A percentile compares a stretch with the other conserved stretches of the same genome.
These are phyloP conservation scores for Cladosporium sp. DNA, from an alignment of 2,329 filamentous ascomycete genomes.

Conservation along the genomic window DNA sequence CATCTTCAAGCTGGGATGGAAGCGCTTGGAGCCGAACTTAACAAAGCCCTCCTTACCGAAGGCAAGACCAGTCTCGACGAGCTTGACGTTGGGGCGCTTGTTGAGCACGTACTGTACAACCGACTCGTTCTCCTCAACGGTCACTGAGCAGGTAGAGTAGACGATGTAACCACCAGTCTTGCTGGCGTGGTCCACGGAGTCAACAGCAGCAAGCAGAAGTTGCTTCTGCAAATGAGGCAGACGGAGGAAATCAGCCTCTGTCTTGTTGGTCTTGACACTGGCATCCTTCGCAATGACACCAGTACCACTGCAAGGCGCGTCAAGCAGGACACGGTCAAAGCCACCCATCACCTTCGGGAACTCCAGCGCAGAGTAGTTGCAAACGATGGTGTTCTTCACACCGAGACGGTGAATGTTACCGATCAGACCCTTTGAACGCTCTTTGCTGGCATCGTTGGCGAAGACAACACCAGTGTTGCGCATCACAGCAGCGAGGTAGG, in stretches of 20 bases:
- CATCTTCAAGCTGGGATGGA: constrained; percentile 78
- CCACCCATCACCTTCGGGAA: constrained; percentile 94
- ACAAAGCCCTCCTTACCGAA: constrained; percentile 94
- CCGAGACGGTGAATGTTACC: constrained; percentile 96
- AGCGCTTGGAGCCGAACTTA: constrained; percentile 84
- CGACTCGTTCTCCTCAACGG: constrained; percentile 87
- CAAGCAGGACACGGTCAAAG: constrained; percentile 89
- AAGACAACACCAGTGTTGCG: constrained; percentile 95
- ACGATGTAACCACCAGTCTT: constrained; percentile 94
- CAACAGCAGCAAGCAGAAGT: constrained; percentile 85
- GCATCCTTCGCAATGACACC: constrained; percentile 97
- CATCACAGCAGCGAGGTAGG: constrained; percentile 94
- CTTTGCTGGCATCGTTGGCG: constrained; percentile 93
- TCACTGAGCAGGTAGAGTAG: constrained; percentile 95
- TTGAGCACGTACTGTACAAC: constrained; percentile 91
- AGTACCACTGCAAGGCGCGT: constrained; percentile 93
- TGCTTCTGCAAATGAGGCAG: constrained; percentile 95
- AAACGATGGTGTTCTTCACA: constrained; percentile 89
- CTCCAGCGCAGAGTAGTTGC: constrained; percentile 89
- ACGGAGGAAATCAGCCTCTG: constrained; percentile 86
- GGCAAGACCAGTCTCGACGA: constrained; percentile 11
- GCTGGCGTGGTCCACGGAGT: constrained; percentile 85
- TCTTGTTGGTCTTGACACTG: constrained; percentile 97
- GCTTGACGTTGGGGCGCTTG: constrained; percentile 52
- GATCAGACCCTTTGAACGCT: constrained; percentile 91